These are phyloP conservation scores for Pseudogymnoascus sp. DNA, from an alignment of 2,329 filamentous ascomycete species.

Conservation along the genomic window DNA sequence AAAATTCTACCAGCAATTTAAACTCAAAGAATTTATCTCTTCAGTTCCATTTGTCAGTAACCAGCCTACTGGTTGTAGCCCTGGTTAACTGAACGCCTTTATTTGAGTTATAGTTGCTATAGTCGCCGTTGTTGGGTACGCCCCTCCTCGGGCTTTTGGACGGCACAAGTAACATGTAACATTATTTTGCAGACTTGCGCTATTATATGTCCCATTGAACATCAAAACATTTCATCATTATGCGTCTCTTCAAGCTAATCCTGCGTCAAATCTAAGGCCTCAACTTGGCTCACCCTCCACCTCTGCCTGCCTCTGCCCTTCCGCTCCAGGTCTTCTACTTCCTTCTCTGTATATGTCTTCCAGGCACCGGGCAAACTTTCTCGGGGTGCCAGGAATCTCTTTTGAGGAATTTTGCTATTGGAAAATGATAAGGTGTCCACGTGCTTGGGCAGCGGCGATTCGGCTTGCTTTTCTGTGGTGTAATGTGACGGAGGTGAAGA, in stretches of 20 bases:
- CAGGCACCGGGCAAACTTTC: slow-evolving; percentile 30
- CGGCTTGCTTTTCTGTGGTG: neutral
- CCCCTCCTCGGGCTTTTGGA: neutral
- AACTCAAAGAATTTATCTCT: no score
- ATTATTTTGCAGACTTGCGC: neutral
- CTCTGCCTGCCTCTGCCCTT: slow-evolving; percentile 2
- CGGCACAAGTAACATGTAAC: neutral
- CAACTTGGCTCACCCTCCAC: slow-evolving; percentile 22
- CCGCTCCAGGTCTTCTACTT: slow-evolving; percentile 9
- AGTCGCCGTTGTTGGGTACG: no score
- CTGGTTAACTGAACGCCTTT: no score
- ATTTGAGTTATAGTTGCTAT: no score
- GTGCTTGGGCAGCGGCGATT: neutral
- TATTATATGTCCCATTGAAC: neutral
- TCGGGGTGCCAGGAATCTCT: slow-evolving; percentile 24
- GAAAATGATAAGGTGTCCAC: neutral
- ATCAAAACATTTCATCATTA: neutral
- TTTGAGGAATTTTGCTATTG: slow-evolving; percentile 5
- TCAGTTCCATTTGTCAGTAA: no score
- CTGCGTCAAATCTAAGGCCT: slow-evolving; percentile 21
- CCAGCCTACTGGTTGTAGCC: no score
- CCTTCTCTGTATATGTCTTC: slow-evolving; percentile 22
- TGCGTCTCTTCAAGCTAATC: neutral
- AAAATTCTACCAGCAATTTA: no score
- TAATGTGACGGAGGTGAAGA: neutral